Base-by-base conservation (phyloP, 345 rosid species). In the Hibiscus syriacus region DNA sequence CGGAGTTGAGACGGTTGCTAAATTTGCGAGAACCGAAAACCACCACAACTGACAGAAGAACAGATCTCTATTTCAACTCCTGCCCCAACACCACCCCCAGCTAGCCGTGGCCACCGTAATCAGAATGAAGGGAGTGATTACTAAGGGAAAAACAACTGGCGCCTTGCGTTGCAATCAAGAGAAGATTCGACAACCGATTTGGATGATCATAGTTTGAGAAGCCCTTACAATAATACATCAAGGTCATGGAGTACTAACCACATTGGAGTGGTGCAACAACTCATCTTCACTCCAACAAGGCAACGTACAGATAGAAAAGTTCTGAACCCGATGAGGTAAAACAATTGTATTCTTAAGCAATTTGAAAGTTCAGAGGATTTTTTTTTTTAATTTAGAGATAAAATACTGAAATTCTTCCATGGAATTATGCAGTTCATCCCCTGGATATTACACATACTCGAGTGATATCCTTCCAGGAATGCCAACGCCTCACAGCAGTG, bases 401-500 rank as follows among this genome's bases (percentile, higher is more conserved):
- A 49, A 6, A 6, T 13, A 9, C 12, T 67, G 68, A 49, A 34
- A 53, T 12, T n/a, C 50, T 22, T 60, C 22, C 27, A 25, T 19
- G 57, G 16, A 60, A 34, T 56, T 63, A 29, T 48, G 76, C 84
- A 87, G 89, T 59, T 68, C 79, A 29, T 83, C 89, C 0, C 82
- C 82, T 0, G 80, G 78, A 16, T 83, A 76, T 74, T 83, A 84
- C 63, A 56, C 75, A 32, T 49, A 17, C 73, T 80, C 90, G 0
- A 79, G 77, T 20, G 89, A 87, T 22, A 74, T 85, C 63, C 66
- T 83, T 4, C 74, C 74, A 0, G 78, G 77, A 55, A 83, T 84
- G 2, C 88, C 89, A 13, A 83, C 89, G 6, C 90, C 92, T 38
- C 81, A 77, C 68, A 80, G 87, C 76, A 87, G 89, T n/a, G 92